These are phyloP conservation scores for Ephemerocybe angulata DNA, from an alignment of 768 basidiomycete genomes.

Conservation along the genomic window DNA sequence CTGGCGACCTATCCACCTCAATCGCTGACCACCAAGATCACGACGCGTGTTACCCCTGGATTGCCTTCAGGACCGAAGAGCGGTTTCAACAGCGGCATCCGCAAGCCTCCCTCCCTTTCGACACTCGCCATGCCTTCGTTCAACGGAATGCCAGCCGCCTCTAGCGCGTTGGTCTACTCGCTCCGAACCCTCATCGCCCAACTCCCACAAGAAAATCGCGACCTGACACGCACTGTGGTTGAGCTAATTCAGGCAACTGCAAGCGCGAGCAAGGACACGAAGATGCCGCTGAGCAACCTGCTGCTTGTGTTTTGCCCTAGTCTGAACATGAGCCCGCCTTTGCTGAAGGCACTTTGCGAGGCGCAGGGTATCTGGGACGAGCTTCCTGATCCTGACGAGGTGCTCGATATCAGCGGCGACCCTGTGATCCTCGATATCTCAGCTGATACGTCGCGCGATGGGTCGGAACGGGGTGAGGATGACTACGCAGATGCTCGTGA, in stretches of 20 bases:
- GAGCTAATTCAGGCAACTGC: conserved; percentile 79
- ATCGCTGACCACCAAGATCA: conserved; percentile 1
- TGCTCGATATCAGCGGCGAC: conserved; percentile 13
- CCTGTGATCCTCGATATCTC: conserved; percentile 12
- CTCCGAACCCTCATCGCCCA: conserved; percentile 61
- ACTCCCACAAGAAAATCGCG: conserved; percentile 77
- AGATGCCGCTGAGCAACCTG: conserved; percentile 91
- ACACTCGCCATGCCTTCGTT: conserved; percentile 74
- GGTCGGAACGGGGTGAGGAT: conserved; percentile 13
- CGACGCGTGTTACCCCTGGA: conserved; percentile 17
- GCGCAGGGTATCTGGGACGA: conserved; percentile 59
- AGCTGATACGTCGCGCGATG: neutral
- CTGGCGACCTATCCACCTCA: conserved; percentile 30
- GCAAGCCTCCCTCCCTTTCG: conserved; percentile 77
- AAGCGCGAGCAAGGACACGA: conserved; percentile 63
- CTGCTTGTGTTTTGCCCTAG: conserved; percentile 87
- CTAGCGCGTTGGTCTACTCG: conserved; percentile 51
- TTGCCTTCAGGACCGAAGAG: conserved; percentile 39
- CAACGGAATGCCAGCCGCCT: conserved; percentile 56
- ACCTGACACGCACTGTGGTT: conserved; percentile 77
- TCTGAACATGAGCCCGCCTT: conserved; percentile 70
- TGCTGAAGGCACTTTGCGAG: conserved; percentile 73
- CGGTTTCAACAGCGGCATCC: conserved; percentile 36
- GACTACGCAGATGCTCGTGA: conserved; percentile 27
- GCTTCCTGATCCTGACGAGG: conserved; percentile 1